Evolutionary conservation across 371 early-diverging fungal species (phyloP).

Genomic region (Rhizopus microsporus): DNA sequence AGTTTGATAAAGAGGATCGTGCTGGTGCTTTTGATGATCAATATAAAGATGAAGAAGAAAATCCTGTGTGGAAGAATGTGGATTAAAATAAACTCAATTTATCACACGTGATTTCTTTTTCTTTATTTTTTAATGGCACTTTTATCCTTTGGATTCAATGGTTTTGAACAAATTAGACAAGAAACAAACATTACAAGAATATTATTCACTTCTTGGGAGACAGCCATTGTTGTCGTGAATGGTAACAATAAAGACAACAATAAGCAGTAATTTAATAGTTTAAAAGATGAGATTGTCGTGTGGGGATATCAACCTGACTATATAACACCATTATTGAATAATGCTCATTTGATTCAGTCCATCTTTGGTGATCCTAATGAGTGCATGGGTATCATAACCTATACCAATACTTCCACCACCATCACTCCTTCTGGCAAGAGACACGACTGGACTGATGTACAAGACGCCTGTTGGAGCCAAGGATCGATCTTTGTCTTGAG

Average conservation of each 20-base stretch:
- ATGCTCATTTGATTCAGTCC: not conserved
- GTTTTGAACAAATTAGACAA: slow-evolving; percentile 27
- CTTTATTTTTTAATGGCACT: slow-evolving; percentile 13
- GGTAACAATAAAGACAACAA: slow-evolving; percentile 12
- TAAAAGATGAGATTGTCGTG: slow-evolving; percentile 5
- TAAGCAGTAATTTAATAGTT: not conserved
- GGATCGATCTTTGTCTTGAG: slow-evolving; percentile 16
- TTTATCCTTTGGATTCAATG: slow-evolving; percentile 39
- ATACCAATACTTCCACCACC: slow-evolving; percentile 5
- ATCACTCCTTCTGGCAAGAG: not conserved
- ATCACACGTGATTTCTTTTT: slow-evolving; percentile 3
- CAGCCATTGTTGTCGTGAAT: slow-evolving; percentile 21
- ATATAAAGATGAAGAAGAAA: slow-evolving; percentile 64
- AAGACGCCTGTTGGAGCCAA: slow-evolving; percentile 14
- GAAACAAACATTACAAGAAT: slow-evolving; percentile 6
- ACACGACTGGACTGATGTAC: not conserved
- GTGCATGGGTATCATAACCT: slow-evolving; percentile 26
- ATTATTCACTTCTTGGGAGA: slow-evolving; percentile 38
- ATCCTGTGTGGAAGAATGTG: slow-evolving; percentile 49
- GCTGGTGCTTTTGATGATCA: slow-evolving; percentile 47
- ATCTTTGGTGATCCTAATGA: slow-evolving; percentile 30
- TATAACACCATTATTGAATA: not conserved
- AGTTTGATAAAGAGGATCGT: slow-evolving; percentile 64
- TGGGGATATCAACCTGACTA: slow-evolving; percentile 33
- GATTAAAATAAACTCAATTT: slow-evolving; percentile 25